A percentile compares a stretch with the other conserved stretches of the same genome.
These are phyloP conservation scores for Panicum miliaceum DNA, from an alignment of 176 grass and related monocot species.

Conservation along the genomic window DNA sequence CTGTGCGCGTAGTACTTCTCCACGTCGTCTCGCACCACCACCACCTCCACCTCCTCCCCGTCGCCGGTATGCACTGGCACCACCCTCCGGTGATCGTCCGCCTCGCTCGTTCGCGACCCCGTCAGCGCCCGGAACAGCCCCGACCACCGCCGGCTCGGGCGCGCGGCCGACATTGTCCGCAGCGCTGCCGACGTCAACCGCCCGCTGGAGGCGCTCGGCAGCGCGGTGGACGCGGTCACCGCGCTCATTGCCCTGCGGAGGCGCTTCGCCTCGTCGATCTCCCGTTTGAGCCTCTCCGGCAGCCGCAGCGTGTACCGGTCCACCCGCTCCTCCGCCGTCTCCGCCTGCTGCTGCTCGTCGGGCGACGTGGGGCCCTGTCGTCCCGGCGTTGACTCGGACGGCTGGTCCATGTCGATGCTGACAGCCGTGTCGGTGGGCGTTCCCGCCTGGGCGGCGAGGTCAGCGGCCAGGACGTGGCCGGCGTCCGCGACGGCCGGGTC, in stretches of 20 bases:
- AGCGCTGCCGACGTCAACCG: slow-evolving; percentile 39
- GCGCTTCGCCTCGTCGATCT: slow-evolving; percentile 60
- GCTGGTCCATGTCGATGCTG: slow-evolving; percentile 32
- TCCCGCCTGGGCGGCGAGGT: slow-evolving; percentile 31
- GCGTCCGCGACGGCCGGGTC: slow-evolving; percentile 55
- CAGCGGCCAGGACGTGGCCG: slow-evolving; percentile 47
- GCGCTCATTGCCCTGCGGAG: slow-evolving; percentile 63
- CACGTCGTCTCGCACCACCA: slow-evolving; percentile 26
- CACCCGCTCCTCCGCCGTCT: slow-evolving; percentile 53
- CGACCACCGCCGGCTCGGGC: slow-evolving; percentile 45
- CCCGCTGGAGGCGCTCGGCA: slow-evolving; percentile 31
- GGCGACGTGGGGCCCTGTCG: background rate
- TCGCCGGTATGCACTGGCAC: background rate
- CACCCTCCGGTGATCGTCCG: slow-evolving; percentile 41
- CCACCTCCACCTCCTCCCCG: background rate
- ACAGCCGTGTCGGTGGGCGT: slow-evolving; percentile 21
- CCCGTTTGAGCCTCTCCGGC: slow-evolving; percentile 56
- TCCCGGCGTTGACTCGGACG: background rate
- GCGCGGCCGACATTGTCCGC: slow-evolving; percentile 62
- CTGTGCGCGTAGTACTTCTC: slow-evolving; percentile 56
- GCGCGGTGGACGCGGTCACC: slow-evolving; percentile 24
- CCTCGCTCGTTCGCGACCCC: slow-evolving; percentile 26
- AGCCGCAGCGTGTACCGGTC: slow-evolving; percentile 69
- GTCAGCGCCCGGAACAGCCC: slow-evolving; percentile 43
- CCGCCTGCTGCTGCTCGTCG: slow-evolving; percentile 1